These are phyloP conservation scores for Basidiobolus meristosporus DNA, from an alignment of 371 early-diverging fungal species.

Conservation along the genomic window DNA sequence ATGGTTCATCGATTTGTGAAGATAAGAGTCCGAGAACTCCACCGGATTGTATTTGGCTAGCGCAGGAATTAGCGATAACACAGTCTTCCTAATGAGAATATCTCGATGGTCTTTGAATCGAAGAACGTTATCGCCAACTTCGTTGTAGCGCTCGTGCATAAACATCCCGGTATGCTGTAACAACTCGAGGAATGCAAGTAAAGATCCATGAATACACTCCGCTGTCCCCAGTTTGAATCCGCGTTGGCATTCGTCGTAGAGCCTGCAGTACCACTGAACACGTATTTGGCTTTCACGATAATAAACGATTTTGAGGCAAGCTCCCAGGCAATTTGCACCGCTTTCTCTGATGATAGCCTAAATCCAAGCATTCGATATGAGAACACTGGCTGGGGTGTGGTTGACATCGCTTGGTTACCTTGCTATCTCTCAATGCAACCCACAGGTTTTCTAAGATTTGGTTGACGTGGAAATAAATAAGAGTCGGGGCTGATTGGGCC, in stretches of 20 bases:
- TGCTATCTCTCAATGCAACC: constrained; percentile 70
- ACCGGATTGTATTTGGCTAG: constrained; percentile 67
- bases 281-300: constrained; percentile 55
- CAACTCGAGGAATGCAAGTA: constrained; percentile 67
- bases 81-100: constrained; percentile 58
- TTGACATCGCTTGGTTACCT: constrained; percentile 17
- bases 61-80: constrained; percentile 63
- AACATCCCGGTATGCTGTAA: constrained; percentile 70
- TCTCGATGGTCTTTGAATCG: constrained; percentile 69
- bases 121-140: constrained; percentile 58
- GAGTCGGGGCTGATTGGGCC: constrained; percentile 62
- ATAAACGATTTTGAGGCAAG: constrained; percentile 64
- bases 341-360: constrained; percentile 56
- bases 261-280: constrained; percentile 51
- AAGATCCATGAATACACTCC: constrained; percentile 80
- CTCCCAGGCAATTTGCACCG: constrained; percentile 75
- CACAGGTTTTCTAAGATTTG: constrained; percentile 78
- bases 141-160: constrained; percentile 63
- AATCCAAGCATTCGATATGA: too few relatives aligned
- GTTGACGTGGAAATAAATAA: constrained; percentile 66
- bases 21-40: constrained; percentile 52
- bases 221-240: constrained; percentile 46
- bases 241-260: constrained; percentile 69
- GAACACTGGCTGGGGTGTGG: background rate
- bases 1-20: constrained; percentile 55